Percentiles rank a stretch among this genome's conserved stretches.
These are phyloP conservation scores for Collybiopsis confluens DNA, from an alignment of 768 basidiomycete genomes.

Conservation along the genomic window DNA sequence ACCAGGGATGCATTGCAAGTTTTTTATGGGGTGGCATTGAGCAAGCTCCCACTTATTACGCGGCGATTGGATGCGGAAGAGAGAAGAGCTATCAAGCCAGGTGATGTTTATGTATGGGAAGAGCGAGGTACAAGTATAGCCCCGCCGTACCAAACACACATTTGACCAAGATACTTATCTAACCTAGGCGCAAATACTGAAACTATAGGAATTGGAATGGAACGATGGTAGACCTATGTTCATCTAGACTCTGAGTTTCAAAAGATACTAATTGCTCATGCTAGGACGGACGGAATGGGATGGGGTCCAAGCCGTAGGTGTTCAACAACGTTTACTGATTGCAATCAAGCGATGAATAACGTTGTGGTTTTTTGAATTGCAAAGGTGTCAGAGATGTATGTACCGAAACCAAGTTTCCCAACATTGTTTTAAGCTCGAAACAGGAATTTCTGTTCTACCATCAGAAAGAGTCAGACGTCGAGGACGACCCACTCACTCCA, in stretches of 20 bases:
- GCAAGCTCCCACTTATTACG: slow-evolving; percentile 69
- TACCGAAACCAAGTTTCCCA: slow-evolving; percentile 24
- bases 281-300: slow-evolving; percentile 65
- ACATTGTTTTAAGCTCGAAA: slow-evolving; percentile 33
- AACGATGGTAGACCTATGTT: slow-evolving; percentile 55
- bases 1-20: slow-evolving; percentile 79
- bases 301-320: slow-evolving; percentile 82
- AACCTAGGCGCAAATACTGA: slow-evolving; percentile 82
- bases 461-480: slow-evolving; percentile 68
- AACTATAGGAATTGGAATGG: slow-evolving; percentile 80
- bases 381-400: slow-evolving; percentile 54
- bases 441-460: slow-evolving; percentile 84
- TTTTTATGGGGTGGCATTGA: slow-evolving; percentile 71
- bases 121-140: too few relatives aligned
- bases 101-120: slow-evolving; percentile 87
- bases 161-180: too few relatives aligned
- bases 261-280: background rate
- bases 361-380: slow-evolving; percentile 6
- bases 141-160: too few relatives aligned
- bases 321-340: slow-evolving; percentile 21
- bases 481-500: slow-evolving; percentile 50
- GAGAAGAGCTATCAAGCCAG: slow-evolving; percentile 64
- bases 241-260: background rate
- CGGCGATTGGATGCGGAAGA: slow-evolving; percentile 82
- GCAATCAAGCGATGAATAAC: background rate